These are phyloP conservation scores for Heritiera fomes DNA, from an alignment of 345 rosid species.

Conservation along the genomic window DNA sequence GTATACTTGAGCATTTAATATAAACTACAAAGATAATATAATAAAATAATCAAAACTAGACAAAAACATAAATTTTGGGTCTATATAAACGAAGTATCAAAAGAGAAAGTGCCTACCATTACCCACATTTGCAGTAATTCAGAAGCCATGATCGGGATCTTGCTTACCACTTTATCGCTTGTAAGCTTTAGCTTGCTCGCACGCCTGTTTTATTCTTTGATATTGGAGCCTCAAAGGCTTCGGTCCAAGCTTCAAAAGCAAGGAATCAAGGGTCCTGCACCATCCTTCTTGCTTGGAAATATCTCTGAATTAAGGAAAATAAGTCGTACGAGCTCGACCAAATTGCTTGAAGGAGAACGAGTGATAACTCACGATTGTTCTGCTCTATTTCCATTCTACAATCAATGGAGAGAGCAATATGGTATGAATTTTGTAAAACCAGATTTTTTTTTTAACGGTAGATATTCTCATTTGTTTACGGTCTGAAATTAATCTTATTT, in stretches of 20 bases:
- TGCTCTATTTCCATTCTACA: neutral
- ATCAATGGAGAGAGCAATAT: neutral
- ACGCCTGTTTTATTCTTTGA: neutral
- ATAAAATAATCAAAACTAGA: too few relatives aligned
- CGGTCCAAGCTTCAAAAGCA: constrained; percentile 34
- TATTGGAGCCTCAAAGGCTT: constrained; percentile 33
- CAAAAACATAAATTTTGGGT: too few relatives aligned
- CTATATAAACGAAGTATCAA: too few relatives aligned
- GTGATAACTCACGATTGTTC: neutral
- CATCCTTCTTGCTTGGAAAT: constrained; percentile 40
- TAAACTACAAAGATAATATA: too few relatives aligned
- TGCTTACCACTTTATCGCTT: too few relatives aligned
- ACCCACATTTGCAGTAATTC: too few relatives aligned
- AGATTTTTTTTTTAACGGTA: too few relatives aligned
- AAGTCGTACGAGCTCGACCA: neutral
- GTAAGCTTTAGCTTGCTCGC: neutral
- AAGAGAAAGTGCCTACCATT: too few relatives aligned
- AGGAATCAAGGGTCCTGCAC: constrained; percentile 43
- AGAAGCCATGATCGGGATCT: neutral
- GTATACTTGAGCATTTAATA: too few relatives aligned
- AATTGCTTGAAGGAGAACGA: neutral
- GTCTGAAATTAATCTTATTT: too few relatives aligned
- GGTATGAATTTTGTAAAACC: neutral
- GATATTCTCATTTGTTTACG: too few relatives aligned
- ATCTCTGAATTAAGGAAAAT: constrained; percentile 35